phyloP scores from a whole-genome alignment of 2,329 filamentous ascomycete species.

The Claviceps digitariae region DNA sequence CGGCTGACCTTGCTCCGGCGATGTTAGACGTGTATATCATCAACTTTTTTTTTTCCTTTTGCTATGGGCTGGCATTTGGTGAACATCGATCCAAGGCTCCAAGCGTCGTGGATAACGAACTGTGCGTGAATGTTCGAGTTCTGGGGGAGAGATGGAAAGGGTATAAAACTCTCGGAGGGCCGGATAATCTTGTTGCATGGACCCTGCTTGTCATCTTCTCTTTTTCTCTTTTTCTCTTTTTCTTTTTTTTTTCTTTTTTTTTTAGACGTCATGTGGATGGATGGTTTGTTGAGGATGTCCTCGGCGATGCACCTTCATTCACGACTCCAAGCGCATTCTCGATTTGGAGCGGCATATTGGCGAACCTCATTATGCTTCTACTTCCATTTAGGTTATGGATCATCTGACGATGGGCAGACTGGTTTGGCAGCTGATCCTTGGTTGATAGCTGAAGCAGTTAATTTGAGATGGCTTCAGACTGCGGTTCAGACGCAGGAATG shows the following conservation, averaged over 20 bases:
- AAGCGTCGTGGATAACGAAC: no score
- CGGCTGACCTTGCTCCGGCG: conserved; percentile 8
- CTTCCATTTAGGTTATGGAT: not conserved
- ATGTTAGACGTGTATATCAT: conserved; percentile 9
- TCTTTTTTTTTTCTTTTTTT: not conserved
- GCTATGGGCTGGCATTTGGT: conserved; percentile 8
- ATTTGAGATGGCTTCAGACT: not conserved
- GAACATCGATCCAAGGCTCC: no score
- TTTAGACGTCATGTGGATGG: not conserved
- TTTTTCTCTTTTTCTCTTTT: not conserved
- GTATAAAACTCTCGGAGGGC: no score
- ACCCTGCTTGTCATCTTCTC: not conserved
- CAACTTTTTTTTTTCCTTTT: conserved; percentile 7
- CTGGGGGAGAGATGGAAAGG: no score
- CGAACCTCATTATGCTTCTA: not conserved
- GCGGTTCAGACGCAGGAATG: not conserved
- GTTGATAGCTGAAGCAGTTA: not conserved
- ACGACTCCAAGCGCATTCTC: not conserved
- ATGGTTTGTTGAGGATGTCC: conserved; percentile 9
- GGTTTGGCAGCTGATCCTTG: not conserved
- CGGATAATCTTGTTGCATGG: not conserved
- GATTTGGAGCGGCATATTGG: not conserved
- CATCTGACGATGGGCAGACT: not conserved
- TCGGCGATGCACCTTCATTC: not conserved
- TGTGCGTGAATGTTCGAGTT: no score